phyloP scores from a whole-genome alignment of 2,329 filamentous ascomycete genomes.

The Aspergillus pseudoterreus region DNA sequence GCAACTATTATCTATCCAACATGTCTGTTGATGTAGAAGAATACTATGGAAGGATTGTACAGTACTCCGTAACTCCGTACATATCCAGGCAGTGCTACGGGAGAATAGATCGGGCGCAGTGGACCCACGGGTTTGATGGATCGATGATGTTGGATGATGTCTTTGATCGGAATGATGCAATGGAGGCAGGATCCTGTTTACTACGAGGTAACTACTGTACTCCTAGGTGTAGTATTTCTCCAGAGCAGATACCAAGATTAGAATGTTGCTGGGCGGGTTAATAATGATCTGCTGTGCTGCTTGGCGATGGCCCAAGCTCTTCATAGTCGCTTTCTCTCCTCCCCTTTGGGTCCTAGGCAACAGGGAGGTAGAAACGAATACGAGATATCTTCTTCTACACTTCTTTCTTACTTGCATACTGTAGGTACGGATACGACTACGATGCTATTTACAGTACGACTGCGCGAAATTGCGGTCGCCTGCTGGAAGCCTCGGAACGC shows the following conservation, averaged over 20 bases:
- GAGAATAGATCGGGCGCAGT: not conserved
- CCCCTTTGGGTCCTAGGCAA: not conserved
- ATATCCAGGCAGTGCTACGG: not conserved
- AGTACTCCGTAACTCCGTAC: not conserved
- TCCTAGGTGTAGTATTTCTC: too few species aligned
- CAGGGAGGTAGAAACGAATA: not conserved
- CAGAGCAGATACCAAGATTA: too few species aligned
- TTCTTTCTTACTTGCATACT: too few species aligned
- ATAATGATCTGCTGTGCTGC: not conserved
- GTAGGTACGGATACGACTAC: not conserved
- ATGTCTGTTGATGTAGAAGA: not conserved
- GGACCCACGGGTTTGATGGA: not conserved
- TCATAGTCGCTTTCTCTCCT: not conserved
- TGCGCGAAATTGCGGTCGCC: not conserved
- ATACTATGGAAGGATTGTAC: not conserved
- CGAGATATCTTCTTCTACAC: not conserved
- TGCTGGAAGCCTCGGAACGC: not conserved
- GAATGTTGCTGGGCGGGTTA: not conserved
- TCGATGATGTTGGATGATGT: slow-evolving; percentile 12
- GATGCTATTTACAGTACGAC: not conserved
- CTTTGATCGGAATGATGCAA: slow-evolving; percentile 4
- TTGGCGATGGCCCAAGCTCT: not conserved
- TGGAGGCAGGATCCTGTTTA: not conserved
- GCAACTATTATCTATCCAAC: too few species aligned
- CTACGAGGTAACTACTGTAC: too few species aligned